These are phyloP conservation scores for Scedosporium aurantiacum DNA, from an alignment of 2,329 filamentous ascomycete genomes.

Conservation along the genomic window DNA sequence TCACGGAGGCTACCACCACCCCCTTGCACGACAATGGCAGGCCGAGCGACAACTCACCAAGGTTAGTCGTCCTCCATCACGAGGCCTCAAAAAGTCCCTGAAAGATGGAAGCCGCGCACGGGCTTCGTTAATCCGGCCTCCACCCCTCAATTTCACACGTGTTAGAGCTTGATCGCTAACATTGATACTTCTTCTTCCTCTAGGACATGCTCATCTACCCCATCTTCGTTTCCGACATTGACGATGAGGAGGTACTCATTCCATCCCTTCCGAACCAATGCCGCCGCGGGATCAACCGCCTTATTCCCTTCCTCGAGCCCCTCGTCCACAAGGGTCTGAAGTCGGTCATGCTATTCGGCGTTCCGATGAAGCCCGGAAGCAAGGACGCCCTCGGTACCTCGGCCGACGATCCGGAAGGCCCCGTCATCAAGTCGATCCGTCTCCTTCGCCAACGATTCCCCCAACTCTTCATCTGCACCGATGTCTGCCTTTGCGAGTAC, in stretches of 20 bases:
- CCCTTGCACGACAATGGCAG: slow-evolving; percentile 71
- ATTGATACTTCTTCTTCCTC: background rate
- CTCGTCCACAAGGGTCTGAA: slow-evolving; percentile 81
- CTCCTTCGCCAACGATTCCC: slow-evolving; percentile 79
- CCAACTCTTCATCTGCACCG: slow-evolving; percentile 78
- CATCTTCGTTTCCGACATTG: slow-evolving; percentile 87
- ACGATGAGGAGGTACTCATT: slow-evolving; percentile 83
- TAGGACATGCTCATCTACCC: slow-evolving; percentile 98
- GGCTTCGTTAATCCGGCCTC: no score
- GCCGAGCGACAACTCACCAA: slow-evolving; percentile 77
- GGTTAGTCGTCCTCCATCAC: slow-evolving; percentile 32
- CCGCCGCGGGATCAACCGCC: slow-evolving; percentile 76
- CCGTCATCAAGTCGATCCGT: slow-evolving; percentile 79
- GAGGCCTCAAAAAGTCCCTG: background rate
- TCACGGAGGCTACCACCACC: slow-evolving; percentile 73
- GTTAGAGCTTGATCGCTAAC: slow-evolving; percentile 4
- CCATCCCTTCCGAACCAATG: slow-evolving; percentile 84
- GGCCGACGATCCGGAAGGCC: slow-evolving; percentile 85
- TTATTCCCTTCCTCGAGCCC: slow-evolving; percentile 75
- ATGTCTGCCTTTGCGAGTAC: slow-evolving; percentile 98
- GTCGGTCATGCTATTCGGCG: slow-evolving; percentile 92
- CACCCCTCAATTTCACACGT: background rate
- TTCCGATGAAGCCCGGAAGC: slow-evolving; percentile 66
- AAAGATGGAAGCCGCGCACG: no score
- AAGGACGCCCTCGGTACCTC: slow-evolving; percentile 89